These are phyloP conservation scores for Fusarium sp. DNA, from an alignment of 2,329 filamentous ascomycete species.

Conservation along the genomic window DNA sequence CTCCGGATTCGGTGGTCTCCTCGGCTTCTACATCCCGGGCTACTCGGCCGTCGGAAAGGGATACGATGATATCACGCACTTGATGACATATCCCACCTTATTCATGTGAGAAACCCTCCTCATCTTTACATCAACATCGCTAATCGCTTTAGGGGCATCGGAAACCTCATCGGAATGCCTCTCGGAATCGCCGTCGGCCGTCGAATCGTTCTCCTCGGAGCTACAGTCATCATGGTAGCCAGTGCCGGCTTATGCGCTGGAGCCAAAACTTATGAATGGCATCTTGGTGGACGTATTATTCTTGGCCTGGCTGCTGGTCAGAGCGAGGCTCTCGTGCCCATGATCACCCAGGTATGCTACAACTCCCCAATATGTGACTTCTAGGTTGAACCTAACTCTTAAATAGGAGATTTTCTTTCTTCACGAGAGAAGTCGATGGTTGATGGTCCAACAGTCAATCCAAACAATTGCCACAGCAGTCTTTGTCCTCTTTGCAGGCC, in stretches of 20 bases:
- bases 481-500: not conserved
- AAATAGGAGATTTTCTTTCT: slow-evolving; percentile 36
- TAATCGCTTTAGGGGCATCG: slow-evolving; percentile 24
- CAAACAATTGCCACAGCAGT: slow-evolving; percentile 30
- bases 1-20: slow-evolving; percentile 21
- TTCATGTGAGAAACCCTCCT: slow-evolving; percentile 11
- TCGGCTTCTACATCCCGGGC: slow-evolving; percentile 24
- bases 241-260: slow-evolving; percentile 30
- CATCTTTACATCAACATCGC: not conserved
- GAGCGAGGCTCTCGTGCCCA: slow-evolving; percentile 19
- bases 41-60: slow-evolving; percentile 15
- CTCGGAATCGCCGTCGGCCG: slow-evolving; percentile 34
- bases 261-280: slow-evolving; percentile 35
- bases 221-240: slow-evolving; percentile 34
- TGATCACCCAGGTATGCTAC: not conserved
- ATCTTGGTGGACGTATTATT: slow-evolving; percentile 27
- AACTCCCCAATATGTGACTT: not conserved
- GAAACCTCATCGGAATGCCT: slow-evolving; percentile 37
- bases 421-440: slow-evolving; percentile 29
- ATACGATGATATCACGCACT: slow-evolving; percentile 21
- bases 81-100: slow-evolving; percentile 24
- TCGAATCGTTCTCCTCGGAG: slow-evolving; percentile 32
- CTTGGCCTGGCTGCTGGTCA: slow-evolving; percentile 34
- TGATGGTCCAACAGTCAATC: slow-evolving; percentile 37
- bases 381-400: not conserved